Percentiles rank a stretch among this genome's conserved stretches.
These are phyloP conservation scores for Capronia epimyces DNA, from an alignment of 2,329 filamentous ascomycete species.

Conservation along the genomic window DNA sequence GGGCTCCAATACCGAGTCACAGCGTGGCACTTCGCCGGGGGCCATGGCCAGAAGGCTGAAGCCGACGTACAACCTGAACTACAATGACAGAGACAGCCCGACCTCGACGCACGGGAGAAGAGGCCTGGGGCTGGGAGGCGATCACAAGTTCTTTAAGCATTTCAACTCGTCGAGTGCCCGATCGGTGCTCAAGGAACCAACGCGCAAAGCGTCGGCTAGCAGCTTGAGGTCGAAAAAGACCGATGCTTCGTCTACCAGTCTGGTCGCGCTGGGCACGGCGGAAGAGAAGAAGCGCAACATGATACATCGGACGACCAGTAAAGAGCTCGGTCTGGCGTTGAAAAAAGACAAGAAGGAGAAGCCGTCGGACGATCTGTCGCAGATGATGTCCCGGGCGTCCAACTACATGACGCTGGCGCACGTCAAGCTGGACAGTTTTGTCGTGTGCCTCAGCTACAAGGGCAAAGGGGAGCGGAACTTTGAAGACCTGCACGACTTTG, in stretches of 20 bases:
- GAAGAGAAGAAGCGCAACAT: slow-evolving; percentile 45
- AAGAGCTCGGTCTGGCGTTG: slow-evolving; percentile 32
- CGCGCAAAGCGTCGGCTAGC: slow-evolving; percentile 30
- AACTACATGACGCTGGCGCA: slow-evolving; percentile 97
- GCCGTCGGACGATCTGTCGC: slow-evolving; percentile 80
- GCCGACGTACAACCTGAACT: slow-evolving; percentile 58
- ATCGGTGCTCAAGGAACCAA: slow-evolving; percentile 14
- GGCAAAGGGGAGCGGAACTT: slow-evolving; percentile 92
- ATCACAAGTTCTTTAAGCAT: slow-evolving; percentile 28
- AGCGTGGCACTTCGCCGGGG: slow-evolving; percentile 60
- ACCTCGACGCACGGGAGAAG: slow-evolving; percentile 16
- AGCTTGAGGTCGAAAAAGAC: slow-evolving; percentile 37
- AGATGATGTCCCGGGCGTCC: slow-evolving; percentile 92
- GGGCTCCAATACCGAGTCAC: slow-evolving; percentile 38
- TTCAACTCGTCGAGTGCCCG: slow-evolving; percentile 21
- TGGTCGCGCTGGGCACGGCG: slow-evolving; percentile 14
- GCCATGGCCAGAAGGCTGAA: slow-evolving; percentile 76
- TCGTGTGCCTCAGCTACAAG: slow-evolving; percentile 93
- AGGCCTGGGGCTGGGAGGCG: slow-evolving; percentile 20
- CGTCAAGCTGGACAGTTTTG: slow-evolving; percentile 90
- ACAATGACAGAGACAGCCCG: slow-evolving; percentile 10
- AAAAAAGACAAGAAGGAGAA: slow-evolving; percentile 55
- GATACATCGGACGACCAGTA: slow-evolving; percentile 39
- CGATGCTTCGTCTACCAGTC: slow-evolving; percentile 23
- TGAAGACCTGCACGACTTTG: slow-evolving; percentile 94